These are phyloP conservation scores for Cadophora sp. DNA, from an alignment of 2,329 filamentous ascomycete species.

Conservation along the genomic window DNA sequence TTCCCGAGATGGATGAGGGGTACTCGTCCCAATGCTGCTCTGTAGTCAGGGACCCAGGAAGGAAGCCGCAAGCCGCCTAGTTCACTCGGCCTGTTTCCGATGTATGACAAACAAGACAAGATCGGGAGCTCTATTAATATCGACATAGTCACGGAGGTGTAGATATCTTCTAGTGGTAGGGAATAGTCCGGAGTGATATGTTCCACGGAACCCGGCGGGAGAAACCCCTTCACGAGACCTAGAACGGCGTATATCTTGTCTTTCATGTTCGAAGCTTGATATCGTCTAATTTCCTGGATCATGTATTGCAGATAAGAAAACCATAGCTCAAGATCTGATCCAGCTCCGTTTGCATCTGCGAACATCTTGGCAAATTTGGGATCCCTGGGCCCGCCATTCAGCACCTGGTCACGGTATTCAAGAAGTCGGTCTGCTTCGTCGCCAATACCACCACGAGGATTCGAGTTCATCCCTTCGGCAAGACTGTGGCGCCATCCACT, in stretches of 20 bases:
- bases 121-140: constrained; percentile 1
- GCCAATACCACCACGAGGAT: constrained; percentile 6
- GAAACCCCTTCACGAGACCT: neutral
- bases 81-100: neutral
- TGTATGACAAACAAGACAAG: neutral
- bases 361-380: constrained; percentile 5
- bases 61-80: neutral
- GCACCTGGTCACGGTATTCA: constrained; percentile 5
- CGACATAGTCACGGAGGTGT: constrained; percentile 11
- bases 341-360: neutral
- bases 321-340: neutral
- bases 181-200: constrained; percentile 4
- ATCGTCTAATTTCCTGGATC: constrained; percentile 4
- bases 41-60: constrained; percentile 6
- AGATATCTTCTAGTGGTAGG: neutral
- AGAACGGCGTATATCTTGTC: constrained; percentile 9
- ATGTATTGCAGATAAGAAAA: constrained; percentile 6
- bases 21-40: neutral
- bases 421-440: constrained; percentile 10
- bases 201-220: neutral
- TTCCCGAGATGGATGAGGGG: constrained; percentile 5
- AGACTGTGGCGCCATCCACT: constrained; percentile 8
- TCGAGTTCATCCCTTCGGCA: constrained; percentile 5
- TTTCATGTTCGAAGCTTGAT: constrained; percentile 10
- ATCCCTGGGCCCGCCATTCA: neutral